Percentiles rank a stretch among this genome's conserved stretches.
phyloP scores from a whole-genome alignment of 306 rosid species.

The Trifolium fragiferum region DNA sequence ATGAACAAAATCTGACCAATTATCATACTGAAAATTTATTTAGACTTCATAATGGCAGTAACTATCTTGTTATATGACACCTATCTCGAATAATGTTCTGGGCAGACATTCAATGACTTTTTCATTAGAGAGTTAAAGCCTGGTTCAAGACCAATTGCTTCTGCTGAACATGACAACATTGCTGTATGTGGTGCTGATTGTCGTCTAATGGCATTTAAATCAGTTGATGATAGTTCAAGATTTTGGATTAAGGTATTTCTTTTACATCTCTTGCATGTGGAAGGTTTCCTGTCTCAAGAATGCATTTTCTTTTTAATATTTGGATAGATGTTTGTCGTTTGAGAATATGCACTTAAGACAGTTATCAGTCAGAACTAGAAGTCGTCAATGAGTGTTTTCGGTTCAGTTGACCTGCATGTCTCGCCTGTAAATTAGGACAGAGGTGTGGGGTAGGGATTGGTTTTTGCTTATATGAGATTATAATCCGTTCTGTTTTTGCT shows the following conservation, averaged over 20 bases:
- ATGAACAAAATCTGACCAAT: conserved; percentile 24
- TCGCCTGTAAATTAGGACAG: conserved; percentile 16
- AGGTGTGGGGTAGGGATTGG: conserved; percentile 21
- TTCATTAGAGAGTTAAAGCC: conserved; percentile 88
- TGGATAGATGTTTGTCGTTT: conserved; percentile 7
- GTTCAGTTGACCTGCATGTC: conserved; percentile 27
- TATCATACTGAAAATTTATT: conserved; percentile 13
- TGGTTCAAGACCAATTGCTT: conserved; percentile 77
- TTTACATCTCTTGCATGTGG: conserved; percentile 25
- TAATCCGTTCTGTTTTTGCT: conserved; percentile 2
- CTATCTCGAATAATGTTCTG: conserved; percentile 34
- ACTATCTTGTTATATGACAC: conserved; percentile 33
- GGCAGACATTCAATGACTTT: conserved; percentile 94
- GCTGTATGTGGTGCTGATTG: conserved; percentile 93
- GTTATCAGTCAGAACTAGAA: conserved; percentile 24
- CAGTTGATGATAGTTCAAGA: conserved; percentile 76
- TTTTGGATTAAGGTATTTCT: conserved; percentile 94
- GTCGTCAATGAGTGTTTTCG: conserved; percentile 23
- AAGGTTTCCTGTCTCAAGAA: conserved; percentile 25
- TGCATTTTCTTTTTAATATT: conserved; percentile 28
- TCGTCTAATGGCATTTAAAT: conserved; percentile 84
- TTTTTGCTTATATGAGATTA: conserved; percentile 33
- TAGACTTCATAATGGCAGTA: conserved; percentile 33
- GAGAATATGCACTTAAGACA: conserved; percentile 23
- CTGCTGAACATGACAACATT: conserved; percentile 65